A percentile compares a stretch with the other conserved stretches of the same genome.
These are phyloP conservation scores for Angomonas deanei DNA, from an alignment of 208 protist species.

Conservation along the genomic window DNA sequence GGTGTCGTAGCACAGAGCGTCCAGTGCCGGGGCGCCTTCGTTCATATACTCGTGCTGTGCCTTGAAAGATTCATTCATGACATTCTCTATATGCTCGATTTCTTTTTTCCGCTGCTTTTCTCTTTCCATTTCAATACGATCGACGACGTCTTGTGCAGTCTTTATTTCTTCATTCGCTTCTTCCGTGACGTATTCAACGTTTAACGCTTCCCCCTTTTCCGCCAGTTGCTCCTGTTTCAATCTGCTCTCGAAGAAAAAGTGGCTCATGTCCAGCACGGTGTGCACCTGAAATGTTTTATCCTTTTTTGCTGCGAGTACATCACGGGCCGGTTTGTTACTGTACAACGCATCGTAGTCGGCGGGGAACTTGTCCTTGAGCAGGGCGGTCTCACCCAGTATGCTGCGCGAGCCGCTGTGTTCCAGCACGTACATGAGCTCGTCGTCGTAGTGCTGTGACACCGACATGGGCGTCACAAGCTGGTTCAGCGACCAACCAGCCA, in stretches of 20 bases:
- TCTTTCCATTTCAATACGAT: no score
- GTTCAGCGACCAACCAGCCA: constrained; percentile 71
- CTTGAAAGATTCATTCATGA: no score
- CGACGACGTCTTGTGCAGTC: no score
- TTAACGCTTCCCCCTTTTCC: no score
- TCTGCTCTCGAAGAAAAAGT: not conserved
- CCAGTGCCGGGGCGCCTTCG: no score
- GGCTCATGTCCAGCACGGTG: constrained; percentile 39
- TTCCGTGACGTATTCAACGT: no score
- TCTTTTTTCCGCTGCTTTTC: no score
- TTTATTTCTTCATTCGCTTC: no score
- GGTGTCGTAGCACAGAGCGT: constrained; percentile 52
- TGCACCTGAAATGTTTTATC: constrained; percentile 41
- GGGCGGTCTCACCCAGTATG: constrained; percentile 44
- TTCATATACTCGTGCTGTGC: no score
- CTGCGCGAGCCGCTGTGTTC: constrained; percentile 61
- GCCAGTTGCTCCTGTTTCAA: constrained; percentile 15
- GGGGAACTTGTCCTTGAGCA: constrained; percentile 61
- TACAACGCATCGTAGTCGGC: constrained; percentile 31
- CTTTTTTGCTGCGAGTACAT: not conserved
- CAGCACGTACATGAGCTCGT: constrained; percentile 78
- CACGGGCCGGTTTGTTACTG: not conserved
- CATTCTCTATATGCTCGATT: no score
- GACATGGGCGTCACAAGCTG: constrained; percentile 74
- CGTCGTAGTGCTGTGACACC: constrained; percentile 51